Evolutionary conservation across 495 filamentous ascomycete species (phyloP), one percentile per base, ranked within the genome.

Genomic region (Hyphodiscus hymeniophilus): DNA sequence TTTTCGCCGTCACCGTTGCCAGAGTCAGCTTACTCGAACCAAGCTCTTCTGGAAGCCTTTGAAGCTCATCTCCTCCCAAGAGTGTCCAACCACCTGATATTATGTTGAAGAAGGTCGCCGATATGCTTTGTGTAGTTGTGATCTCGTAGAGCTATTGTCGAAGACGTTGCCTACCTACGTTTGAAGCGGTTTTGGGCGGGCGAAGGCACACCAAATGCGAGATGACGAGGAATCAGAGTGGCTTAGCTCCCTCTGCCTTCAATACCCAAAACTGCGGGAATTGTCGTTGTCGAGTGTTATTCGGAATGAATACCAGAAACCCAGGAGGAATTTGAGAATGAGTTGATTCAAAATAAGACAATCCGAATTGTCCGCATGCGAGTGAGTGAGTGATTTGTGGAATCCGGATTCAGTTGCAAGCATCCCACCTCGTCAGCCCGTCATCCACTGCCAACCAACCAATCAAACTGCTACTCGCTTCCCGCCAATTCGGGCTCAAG

Each of bases 21-120:
- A 24, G 6, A 18, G 55, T 45, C 35, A 49, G 63, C 82, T 60
- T 70, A 88, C 85, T 57, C 92, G 77, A 41, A 80, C 74, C 59
- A 94, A 71, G 67, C 86, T 85, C 73, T 95, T 95, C 67, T 84
- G 80, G 61, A 98, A 86, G 52, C 92, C 92, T 70, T 90, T 91
- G 71, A 95, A 89, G 80, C 91, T 96, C 92, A 98, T 98, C 54
- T 47, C 48, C 55, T 48, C 32, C 16, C 17, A 36, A 33, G 13
- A 22, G 24, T 2, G 26, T 50, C 46, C 39, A 46, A 40, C 33
- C 38, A 10, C 10, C 41, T 42, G 6, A 2, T 23, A 32, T 33
- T 33, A 22, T n/a, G 21, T 8, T 44, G 31, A 16, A 45, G 24
- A 17, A 15, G 21, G 7, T 28, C 40, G 40, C 31, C 18, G 34